phyloP scores from a whole-genome alignment of 169 alveolate species.

The Plasmodium adleri region DNA sequence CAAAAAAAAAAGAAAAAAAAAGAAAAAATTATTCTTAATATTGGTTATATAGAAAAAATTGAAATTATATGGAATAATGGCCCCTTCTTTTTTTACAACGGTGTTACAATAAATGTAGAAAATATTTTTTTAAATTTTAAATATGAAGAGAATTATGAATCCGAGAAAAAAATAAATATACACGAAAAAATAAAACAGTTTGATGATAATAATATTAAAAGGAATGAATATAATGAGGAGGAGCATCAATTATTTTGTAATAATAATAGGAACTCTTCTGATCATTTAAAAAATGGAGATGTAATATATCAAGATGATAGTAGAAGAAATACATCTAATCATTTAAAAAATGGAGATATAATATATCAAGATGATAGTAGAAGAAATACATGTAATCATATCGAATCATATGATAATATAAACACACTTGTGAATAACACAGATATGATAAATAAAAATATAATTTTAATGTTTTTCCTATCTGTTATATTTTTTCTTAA shows the following conservation, averaged over 20 bases:
- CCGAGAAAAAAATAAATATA: not conserved
- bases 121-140: slow-evolving; percentile 14
- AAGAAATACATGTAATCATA: too few species aligned
- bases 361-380: too few species aligned
- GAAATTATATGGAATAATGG: too few species aligned
- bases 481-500: not conserved
- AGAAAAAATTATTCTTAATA: too few species aligned
- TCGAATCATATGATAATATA: too few species aligned
- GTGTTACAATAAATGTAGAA: slow-evolving; percentile 20
- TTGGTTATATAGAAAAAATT: too few species aligned
- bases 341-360: too few species aligned
- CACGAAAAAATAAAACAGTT: not conserved
- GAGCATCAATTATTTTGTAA: not conserved
- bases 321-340: not conserved
- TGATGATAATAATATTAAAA: not conserved
- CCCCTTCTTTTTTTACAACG: slow-evolving; percentile 7
- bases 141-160: not conserved
- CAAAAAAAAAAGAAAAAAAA: too few species aligned
- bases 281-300: too few species aligned
- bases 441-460: not conserved
- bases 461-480: not conserved
- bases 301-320: not conserved
- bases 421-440: not conserved
- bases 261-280: not conserved
- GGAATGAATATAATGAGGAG: not conserved